These are phyloP conservation scores for Silene noctiflora DNA, from an alignment of 179 eudicot genomes.

Conservation along the genomic window DNA sequence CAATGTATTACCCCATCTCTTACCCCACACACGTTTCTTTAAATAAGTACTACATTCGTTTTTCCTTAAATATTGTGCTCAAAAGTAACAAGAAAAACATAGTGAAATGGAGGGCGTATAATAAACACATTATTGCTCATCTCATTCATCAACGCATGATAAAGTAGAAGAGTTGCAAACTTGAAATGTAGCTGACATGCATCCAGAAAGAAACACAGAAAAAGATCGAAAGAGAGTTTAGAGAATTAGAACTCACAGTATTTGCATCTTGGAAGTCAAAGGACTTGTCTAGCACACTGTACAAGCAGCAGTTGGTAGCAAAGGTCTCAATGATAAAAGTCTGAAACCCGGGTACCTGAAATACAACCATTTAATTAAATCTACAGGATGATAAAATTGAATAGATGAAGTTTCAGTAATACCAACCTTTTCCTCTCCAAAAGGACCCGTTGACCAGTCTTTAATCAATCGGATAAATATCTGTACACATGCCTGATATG, in stretches of 20 bases:
- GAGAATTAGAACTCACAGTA: conserved; percentile 55
- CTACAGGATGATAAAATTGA: not conserved
- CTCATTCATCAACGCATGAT: not conserved
- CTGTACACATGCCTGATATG: conserved; percentile 76
- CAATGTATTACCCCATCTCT: no score
- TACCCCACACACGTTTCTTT: no score
- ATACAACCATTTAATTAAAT: conserved; percentile 21
- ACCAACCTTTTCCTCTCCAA: conserved; percentile 80
- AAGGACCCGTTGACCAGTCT: conserved; percentile 75
- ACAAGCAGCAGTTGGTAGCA: conserved; percentile 78
- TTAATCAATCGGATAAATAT: conserved; percentile 75
- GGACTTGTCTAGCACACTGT: conserved; percentile 93
- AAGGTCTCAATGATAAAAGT: conserved; percentile 69
- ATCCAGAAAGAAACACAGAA: not conserved
- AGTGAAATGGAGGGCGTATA: no score
- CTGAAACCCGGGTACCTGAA: conserved; percentile 92
- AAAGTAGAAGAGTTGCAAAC: not conserved
- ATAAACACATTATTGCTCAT: not conserved
- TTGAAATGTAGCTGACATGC: not conserved
- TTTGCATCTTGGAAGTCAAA: conserved; percentile 90
- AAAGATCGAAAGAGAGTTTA: not conserved
- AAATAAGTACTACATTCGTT: no score
- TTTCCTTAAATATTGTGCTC: no score
- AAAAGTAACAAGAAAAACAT: no score
- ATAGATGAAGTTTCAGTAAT: conserved; percentile 6